Evolutionary conservation across 2,329 filamentous ascomycete genomes (phyloP).

Genomic region (Ilyonectria robusta): DNA sequence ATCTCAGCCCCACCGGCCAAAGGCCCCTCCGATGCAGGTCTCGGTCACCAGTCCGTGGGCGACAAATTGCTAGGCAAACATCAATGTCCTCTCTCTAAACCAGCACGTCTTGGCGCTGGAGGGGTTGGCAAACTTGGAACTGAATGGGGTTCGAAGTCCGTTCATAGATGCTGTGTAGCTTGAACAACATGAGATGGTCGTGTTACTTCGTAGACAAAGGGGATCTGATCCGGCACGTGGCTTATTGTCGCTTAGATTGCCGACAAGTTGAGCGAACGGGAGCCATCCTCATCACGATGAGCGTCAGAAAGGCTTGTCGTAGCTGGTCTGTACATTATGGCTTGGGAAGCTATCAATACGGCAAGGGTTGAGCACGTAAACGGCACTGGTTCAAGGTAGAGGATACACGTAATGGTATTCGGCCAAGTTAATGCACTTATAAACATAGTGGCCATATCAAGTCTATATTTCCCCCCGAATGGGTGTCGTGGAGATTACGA

Average conservation of each 20-base stretch:
- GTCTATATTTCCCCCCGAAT: neutral
- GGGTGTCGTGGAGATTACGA: neutral
- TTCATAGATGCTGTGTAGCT: neutral
- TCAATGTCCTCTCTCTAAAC: neutral
- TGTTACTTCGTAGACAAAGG: neutral
- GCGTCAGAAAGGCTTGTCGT: neutral
- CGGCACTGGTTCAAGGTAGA: neutral
- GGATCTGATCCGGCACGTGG: neutral
- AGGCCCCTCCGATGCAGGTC: neutral
- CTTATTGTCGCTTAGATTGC: neutral
- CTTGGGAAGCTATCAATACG: too few species aligned
- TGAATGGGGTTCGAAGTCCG: slow-evolving; percentile 8
- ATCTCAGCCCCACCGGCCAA: neutral
- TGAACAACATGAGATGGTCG: neutral
- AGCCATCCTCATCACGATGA: neutral
- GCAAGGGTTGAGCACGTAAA: too few species aligned
- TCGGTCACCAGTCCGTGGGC: neutral
- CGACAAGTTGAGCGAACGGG: neutral
- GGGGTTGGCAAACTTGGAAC: neutral
- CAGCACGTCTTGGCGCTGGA: neutral
- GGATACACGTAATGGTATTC: neutral
- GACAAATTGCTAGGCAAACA: slow-evolving; percentile 3
- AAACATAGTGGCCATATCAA: neutral
- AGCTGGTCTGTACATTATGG: neutral
- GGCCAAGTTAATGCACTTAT: neutral